These are phyloP conservation scores for Elaeis guineensis DNA, from an alignment of 176 grass and related monocot genomes.

Conservation along the genomic window DNA sequence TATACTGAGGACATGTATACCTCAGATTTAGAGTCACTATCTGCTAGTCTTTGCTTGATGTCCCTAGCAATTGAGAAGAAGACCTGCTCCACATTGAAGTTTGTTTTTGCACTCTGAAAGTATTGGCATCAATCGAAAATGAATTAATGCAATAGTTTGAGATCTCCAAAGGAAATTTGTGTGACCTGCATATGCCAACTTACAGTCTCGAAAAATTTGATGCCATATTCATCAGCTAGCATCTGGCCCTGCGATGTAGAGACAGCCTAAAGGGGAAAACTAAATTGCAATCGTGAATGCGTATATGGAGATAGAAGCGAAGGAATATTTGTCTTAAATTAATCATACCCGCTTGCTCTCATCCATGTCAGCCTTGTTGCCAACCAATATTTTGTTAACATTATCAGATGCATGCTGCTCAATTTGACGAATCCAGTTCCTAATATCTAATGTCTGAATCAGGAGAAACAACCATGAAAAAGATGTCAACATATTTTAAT, in stretches of 20 bases:
- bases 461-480: conserved; percentile 24
- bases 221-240: conserved; percentile 87
- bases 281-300: too few relatives aligned
- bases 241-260: conserved; percentile 73
- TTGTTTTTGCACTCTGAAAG: conserved; percentile 88
- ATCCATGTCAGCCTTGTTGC: conserved; percentile 96
- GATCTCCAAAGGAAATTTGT: conserved; percentile 1
- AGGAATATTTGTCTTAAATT: not conserved
- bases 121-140: not conserved
- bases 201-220: conserved; percentile 89
- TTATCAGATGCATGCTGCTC: conserved; percentile 92
- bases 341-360: conserved; percentile 71
- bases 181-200: conserved; percentile 3
- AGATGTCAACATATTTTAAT: not conserved
- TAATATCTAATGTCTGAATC: conserved; percentile 59
- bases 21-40: conserved; percentile 49
- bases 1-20: conserved; percentile 24
- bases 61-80: conserved; percentile 89
- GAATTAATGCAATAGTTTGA: not conserved
- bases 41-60: conserved; percentile 75
- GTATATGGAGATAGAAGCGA: too few relatives aligned
- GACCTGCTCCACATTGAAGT: conserved; percentile 76
- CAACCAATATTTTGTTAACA: conserved; percentile 88
- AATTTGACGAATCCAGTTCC: conserved; percentile 92
- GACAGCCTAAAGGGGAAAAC: conserved; percentile 34